These are phyloP conservation scores for Euptelea pleiosperma DNA, from an alignment of 164 flowering plant genomes.

Conservation along the genomic window DNA sequence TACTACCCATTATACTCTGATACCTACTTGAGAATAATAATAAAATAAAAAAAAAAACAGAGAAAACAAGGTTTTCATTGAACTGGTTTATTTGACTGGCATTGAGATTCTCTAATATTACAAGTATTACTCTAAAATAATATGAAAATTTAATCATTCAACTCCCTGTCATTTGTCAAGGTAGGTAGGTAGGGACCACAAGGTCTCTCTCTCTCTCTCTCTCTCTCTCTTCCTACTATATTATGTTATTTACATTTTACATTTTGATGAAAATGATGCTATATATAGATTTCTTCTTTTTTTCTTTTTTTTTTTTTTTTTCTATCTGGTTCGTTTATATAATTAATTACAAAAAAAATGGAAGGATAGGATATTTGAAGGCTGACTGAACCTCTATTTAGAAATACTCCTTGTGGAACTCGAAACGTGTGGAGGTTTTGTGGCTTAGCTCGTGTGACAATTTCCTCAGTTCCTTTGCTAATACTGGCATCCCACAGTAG, in stretches of 20 bases:
- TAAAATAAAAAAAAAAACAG: too few relatives aligned
- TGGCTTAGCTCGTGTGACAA: slow-evolving; percentile 65
- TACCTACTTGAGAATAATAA: too few relatives aligned
- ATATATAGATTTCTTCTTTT: not conserved
- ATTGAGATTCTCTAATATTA: not conserved
- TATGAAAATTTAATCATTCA: not conserved
- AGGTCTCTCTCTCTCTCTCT: too few relatives aligned
- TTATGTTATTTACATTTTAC: slow-evolving; percentile 6
- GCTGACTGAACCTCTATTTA: slow-evolving; percentile 11
- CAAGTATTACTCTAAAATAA: not conserved
- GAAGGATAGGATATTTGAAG: slow-evolving; percentile 4
- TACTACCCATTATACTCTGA: too few relatives aligned
- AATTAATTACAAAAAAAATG: slow-evolving; percentile 25
- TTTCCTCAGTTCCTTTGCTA: slow-evolving; percentile 82
- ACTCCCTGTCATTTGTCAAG: not conserved
- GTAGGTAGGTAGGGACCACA: too few relatives aligned
- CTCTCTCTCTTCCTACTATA: too few relatives aligned
- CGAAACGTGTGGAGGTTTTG: slow-evolving; percentile 78
- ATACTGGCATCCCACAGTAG: slow-evolving; percentile 85
- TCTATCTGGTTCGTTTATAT: not conserved
- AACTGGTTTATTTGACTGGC: too few relatives aligned
- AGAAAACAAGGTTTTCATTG: too few relatives aligned
- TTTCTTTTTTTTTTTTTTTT: not conserved
- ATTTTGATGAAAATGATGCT: not conserved
- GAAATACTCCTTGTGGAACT: slow-evolving; percentile 94